Evolutionary conservation across 2,329 filamentous ascomycete species (phyloP), one percentile per base, ranked within the genome.

Genomic region (Emmonsia crescens): DNA sequence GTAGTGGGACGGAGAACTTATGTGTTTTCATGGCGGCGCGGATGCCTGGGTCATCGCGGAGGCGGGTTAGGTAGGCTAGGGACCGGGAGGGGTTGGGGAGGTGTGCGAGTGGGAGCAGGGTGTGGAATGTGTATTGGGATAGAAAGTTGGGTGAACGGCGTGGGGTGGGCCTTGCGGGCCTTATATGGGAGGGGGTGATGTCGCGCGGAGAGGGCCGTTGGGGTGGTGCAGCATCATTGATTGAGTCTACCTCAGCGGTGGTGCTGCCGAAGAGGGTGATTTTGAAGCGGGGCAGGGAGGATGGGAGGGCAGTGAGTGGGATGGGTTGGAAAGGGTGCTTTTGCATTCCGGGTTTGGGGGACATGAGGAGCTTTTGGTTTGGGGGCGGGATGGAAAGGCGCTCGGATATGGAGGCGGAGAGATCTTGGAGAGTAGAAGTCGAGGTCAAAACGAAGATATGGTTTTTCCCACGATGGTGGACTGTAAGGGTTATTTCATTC

Each of bases 11-110:
- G 24, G 82, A 84, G 78, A 96, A 96, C 65, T 86, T 83, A 77
- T 96, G 92, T 68, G 86, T 86, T 19, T 83, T 80, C 94, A 99
- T 99, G 0, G 85, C 83, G 0, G 87, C 80, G 65, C 86, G 86
- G 75, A 99, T 93, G 8, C 94, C 94, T 0, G 89, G 86, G 73
- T 99, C 94, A 64, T 87, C 83, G 65, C 85, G 85, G 3, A 99
- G 80, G 0, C 89, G 84, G 71, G 88, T 80, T 1, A 99, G 83
- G 68, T 93, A 90, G 0, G 81, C 78, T 4, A 85, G 80, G 12
- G 87, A 89, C 60, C 86, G 85, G 29, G 87, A 82, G 0, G 92
- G 87, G 60, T 88, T 82, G 0, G 91, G 91, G 0, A 97, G 85
- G 68, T 93, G 86, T 0, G 83, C 77, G 0, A 99, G 82, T 0